phyloP scores from a whole-genome alignment of 2,329 filamentous ascomycete genomes.

The Didymellaceae sp. region DNA sequence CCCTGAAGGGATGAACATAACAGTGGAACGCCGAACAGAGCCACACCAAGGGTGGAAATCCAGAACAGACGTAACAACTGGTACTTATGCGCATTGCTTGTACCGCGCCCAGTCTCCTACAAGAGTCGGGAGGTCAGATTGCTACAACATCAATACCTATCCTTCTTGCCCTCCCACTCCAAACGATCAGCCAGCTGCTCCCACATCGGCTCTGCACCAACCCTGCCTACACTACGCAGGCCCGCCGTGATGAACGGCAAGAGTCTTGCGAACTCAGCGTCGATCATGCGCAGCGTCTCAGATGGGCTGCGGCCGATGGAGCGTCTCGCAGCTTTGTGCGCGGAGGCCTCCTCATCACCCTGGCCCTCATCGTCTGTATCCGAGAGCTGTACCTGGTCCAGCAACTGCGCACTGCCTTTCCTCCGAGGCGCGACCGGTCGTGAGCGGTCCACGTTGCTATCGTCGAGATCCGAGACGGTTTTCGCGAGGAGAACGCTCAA shows the following conservation, averaged over 20 bases:
- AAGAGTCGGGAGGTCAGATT: too few relatives aligned
- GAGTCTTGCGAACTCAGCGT: constrained; percentile 68
- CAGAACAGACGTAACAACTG: too few relatives aligned
- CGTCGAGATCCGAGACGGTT: constrained; percentile 49
- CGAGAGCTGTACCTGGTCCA: constrained; percentile 29
- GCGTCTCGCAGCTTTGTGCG: neutral
- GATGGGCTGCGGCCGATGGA: neutral
- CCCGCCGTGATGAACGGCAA: constrained; percentile 75
- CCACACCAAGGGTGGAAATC: too few relatives aligned
- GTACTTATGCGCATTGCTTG: too few relatives aligned
- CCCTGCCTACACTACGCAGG: constrained; percentile 75
- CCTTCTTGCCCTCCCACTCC: constrained; percentile 56
- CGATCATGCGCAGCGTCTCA: constrained; percentile 63
- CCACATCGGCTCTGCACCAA: constrained; percentile 75
- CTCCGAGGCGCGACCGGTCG: constrained; percentile 15
- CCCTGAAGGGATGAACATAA: too few relatives aligned
- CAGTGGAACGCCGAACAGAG: too few relatives aligned
- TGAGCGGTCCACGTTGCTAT: neutral
- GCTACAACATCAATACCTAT: neutral
- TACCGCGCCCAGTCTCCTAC: too few relatives aligned
- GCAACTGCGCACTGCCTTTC: constrained; percentile 25
- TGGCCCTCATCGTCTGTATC: constrained; percentile 38
- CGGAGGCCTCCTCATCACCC: constrained; percentile 6
- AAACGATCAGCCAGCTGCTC: constrained; percentile 83
- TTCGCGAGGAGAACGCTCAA: constrained; percentile 74